Evolutionary conservation across 2,329 filamentous ascomycete genomes (phyloP), one percentile per base, ranked within the genome.

Genomic region (Tolypocladium tropicale): DNA sequence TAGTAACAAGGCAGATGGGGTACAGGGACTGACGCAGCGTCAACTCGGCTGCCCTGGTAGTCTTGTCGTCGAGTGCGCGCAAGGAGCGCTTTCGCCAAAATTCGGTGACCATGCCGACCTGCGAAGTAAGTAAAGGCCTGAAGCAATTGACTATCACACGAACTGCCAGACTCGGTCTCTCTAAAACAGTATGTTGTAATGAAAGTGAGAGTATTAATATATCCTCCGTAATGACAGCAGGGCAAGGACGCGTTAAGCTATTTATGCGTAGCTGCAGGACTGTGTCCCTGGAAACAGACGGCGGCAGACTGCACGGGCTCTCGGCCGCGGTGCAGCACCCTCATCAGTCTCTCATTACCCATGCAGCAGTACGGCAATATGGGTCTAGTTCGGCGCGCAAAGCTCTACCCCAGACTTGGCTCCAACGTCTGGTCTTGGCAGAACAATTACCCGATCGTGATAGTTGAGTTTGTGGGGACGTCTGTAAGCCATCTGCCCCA

Each of bases 11-110:
- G 54, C 75, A 74, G 49, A 89, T 77, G 2, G 86, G 87, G 61
- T 80, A 80, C 53, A 90, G 75, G 14, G 85, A 89, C 63, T 88
- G 77, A 53, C 83, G 76, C 28, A 89, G 67, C 0, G 84, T 88
- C 59, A 90, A 73, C 67, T 87, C 72, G 9, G 75, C 74, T 1
- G 74, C 74, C 52, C 64, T 71, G 23, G 75, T 78, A 46, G 70
- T 66, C 58, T 67, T 64, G 53, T 68, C 62, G 56, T 77, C 74
- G 54, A 71, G 69, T 58, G 73, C 72, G 59, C 70, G 74, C 59
- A 78, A 72, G 49, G 76, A 75, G 46, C 76, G 72, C 52, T 67
- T 67, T 65, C 70, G 72, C 64, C 77, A 60, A 62, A 78, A 79
- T 25, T 71, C 67, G 43, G 72, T 75, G 62, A 69, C 70, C 78